phyloP scores from a whole-genome alignment of 371 early-diverging fungal genomes.

The Coemansia sp. region DNA sequence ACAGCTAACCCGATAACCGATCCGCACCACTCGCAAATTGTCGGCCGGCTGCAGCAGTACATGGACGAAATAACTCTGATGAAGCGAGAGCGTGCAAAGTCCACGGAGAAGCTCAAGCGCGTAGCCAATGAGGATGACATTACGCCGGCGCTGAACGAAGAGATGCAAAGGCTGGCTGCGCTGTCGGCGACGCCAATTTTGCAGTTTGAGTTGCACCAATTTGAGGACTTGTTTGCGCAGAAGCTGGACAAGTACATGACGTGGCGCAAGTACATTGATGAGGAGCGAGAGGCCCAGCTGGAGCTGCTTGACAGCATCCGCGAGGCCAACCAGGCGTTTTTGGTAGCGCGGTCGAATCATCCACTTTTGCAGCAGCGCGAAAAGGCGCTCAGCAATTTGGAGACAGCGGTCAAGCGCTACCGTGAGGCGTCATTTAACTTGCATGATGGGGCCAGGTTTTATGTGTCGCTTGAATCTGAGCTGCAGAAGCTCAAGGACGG shows the following conservation, averaged over 20 bases:
- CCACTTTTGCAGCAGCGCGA: slow-evolving; percentile 60
- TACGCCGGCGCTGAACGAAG: slow-evolving; percentile 53
- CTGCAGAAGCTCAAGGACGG: slow-evolving; percentile 60
- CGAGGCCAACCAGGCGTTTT: slow-evolving; percentile 65
- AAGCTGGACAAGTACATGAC: slow-evolving; percentile 68
- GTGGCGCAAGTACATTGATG: slow-evolving; percentile 57
- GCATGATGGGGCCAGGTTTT: slow-evolving; percentile 72
- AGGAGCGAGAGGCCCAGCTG: slow-evolving; percentile 64
- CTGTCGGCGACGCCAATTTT: slow-evolving; percentile 56
- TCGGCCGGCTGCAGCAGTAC: slow-evolving; percentile 56
- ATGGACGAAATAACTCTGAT: slow-evolving; percentile 55
- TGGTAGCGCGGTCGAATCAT: slow-evolving; percentile 56
- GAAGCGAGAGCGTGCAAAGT: slow-evolving; percentile 55
- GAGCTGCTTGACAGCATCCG: slow-evolving; percentile 60
- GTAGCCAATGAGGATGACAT: slow-evolving; percentile 71
- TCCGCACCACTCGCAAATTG: slow-evolving; percentile 53
- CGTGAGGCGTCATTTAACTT: slow-evolving; percentile 65
- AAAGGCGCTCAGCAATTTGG: slow-evolving; percentile 66
- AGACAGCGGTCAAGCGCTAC: slow-evolving; percentile 65
- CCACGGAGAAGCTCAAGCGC: slow-evolving; percentile 59
- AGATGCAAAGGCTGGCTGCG: slow-evolving; percentile 53
- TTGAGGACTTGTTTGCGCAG: slow-evolving; percentile 63
- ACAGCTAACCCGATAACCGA: slow-evolving; percentile 55
- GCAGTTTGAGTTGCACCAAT: slow-evolving; percentile 67
- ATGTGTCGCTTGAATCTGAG: slow-evolving; percentile 65